Evolutionary conservation across 1,284 basidiomycete genomes (phyloP).

Genomic region (Anthracocystis setariae): DNA sequence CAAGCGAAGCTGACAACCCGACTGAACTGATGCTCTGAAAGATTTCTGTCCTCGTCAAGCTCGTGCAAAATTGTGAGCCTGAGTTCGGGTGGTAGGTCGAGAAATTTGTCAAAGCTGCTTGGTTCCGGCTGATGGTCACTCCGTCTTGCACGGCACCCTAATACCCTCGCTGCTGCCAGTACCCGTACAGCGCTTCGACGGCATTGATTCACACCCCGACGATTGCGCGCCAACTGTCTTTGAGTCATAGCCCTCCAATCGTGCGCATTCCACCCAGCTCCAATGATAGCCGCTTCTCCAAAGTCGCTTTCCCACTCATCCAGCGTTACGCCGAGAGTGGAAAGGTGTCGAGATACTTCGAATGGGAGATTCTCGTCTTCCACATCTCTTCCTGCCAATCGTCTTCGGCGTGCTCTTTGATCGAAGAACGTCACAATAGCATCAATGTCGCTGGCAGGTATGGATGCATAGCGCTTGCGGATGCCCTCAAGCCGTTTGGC

Average conservation of each 20-base stretch:
- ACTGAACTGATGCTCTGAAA: slow-evolving; percentile 27
- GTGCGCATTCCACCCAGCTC: neutral
- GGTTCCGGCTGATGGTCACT: too few relatives aligned
- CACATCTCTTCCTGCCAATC: neutral
- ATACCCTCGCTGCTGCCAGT: slow-evolving; percentile 14
- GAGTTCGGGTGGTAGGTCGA: slow-evolving; percentile 35
- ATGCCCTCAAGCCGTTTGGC: slow-evolving; percentile 6
- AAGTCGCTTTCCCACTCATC: slow-evolving; percentile 34
- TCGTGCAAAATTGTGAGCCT: slow-evolving; percentile 26
- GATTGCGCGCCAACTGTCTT: neutral
- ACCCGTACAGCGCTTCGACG: slow-evolving; percentile 12
- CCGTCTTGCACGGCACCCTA: slow-evolving; percentile 18
- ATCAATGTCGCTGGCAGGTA: slow-evolving; percentile 14
- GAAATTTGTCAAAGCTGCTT: slow-evolving; percentile 18
- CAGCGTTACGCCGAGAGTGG: slow-evolving; percentile 6
- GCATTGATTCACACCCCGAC: neutral
- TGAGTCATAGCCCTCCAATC: neutral
- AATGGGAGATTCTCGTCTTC: slow-evolving; percentile 1
- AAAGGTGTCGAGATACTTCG: slow-evolving; percentile 17
- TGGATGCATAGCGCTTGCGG: slow-evolving; percentile 10
- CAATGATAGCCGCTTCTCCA: slow-evolving; percentile 19
- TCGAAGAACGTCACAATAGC: slow-evolving; percentile 16
- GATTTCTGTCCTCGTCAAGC: slow-evolving; percentile 8
- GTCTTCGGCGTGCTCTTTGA: neutral
- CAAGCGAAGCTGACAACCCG: slow-evolving; percentile 39